These are phyloP conservation scores for Cytospora mali DNA, from an alignment of 2,329 filamentous ascomycete genomes.

Conservation along the genomic window DNA sequence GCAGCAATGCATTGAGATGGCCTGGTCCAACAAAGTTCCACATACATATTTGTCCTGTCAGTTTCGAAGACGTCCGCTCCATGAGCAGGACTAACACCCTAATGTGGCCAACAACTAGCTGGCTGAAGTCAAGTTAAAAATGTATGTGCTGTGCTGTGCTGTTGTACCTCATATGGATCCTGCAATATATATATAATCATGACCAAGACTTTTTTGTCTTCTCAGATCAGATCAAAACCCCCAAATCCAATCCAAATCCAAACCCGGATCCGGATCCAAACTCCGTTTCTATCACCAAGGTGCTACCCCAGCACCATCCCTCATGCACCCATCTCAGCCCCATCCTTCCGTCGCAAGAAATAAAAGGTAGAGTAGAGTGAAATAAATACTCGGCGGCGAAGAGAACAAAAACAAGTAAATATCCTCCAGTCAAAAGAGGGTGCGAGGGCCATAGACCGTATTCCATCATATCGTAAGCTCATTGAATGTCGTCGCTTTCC, in stretches of 20 bases:
- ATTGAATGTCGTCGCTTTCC: neutral
- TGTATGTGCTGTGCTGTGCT: neutral
- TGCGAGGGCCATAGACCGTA: slow-evolving; percentile 1
- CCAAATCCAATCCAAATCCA: too few relatives aligned
- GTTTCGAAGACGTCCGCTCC: neutral
- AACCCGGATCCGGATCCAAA: slow-evolving; percentile 7
- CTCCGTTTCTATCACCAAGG: slow-evolving; percentile 7
- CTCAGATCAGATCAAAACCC: too few relatives aligned
- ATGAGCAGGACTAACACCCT: neutral
- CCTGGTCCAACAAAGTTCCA: too few relatives aligned
- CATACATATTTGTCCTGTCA: neutral
- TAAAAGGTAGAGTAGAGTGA: slow-evolving; percentile 3
- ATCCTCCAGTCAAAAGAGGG: slow-evolving; percentile 8
- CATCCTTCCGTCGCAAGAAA: neutral
- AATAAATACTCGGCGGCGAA: neutral
- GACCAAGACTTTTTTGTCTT: neutral
- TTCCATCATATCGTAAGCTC: slow-evolving; percentile 15
- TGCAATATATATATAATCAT: slow-evolving; percentile 14
- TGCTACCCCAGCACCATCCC: neutral
- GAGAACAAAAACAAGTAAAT: neutral
- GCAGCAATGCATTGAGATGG: neutral
- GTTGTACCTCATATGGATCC: slow-evolving; percentile 1
- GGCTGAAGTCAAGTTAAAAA: neutral
- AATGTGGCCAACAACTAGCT: neutral
- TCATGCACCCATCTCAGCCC: slow-evolving; percentile 3